A percentile compares a stretch with the other conserved stretches of the same genome.
Evolutionary conservation across 179 eudicot species (phyloP).

Genomic region (Carnegiea gigantea): DNA sequence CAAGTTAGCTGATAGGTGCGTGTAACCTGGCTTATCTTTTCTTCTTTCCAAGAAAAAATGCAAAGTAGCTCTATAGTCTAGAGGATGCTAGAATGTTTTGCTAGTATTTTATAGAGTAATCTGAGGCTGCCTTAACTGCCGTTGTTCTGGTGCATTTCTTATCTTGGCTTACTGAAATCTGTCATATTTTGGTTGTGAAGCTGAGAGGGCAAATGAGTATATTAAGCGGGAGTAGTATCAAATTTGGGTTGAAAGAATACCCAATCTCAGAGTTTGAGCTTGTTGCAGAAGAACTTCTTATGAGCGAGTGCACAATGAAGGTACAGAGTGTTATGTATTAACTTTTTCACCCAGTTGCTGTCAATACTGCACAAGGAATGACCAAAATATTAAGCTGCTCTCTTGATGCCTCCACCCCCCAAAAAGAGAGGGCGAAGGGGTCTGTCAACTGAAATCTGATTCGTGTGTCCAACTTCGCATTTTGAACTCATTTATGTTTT

Average conservation of each 20-base stretch:
- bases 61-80: not conserved
- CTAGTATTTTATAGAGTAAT: not conserved
- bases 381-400: not conserved
- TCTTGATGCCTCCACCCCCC: not conserved
- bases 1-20: not conserved
- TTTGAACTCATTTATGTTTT: too few relatives aligned
- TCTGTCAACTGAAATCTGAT: not conserved
- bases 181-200: constrained; percentile 37
- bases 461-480: too few relatives aligned
- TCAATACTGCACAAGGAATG: not conserved
- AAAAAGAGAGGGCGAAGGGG: not conserved
- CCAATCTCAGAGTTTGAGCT: constrained; percentile 88
- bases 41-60: constrained; percentile 4
- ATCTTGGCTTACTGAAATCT: constrained; percentile 16
- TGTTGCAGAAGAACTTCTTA: constrained; percentile 88
- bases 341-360: not conserved
- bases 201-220: constrained; percentile 87
- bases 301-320: constrained; percentile 81
- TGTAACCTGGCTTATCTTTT: not conserved
- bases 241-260: constrained; percentile 66
- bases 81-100: not conserved
- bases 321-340: constrained; percentile 29
- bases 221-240: constrained; percentile 59
- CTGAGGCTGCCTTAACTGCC: not conserved
- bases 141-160: not conserved